These are phyloP conservation scores for Colletotrichum sp. DNA, from an alignment of 2,329 filamentous ascomycete species.

Conservation along the genomic window DNA sequence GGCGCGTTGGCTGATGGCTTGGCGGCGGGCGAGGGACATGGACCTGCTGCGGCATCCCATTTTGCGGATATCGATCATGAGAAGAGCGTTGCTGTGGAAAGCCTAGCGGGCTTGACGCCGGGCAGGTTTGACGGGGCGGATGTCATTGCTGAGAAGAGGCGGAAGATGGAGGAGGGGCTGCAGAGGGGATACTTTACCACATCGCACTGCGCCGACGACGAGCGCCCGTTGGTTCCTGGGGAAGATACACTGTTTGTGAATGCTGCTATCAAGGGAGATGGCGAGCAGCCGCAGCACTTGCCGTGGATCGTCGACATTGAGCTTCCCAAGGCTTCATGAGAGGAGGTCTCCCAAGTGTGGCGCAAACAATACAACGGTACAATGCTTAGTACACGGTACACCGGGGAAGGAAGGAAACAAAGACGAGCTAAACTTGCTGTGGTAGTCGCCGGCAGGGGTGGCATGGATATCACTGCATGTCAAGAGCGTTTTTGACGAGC, in stretches of 20 bases:
- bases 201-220: slow-evolving; percentile 27
- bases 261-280: slow-evolving; percentile 52
- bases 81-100: slow-evolving; percentile 23
- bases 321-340: neutral
- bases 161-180: slow-evolving; percentile 5
- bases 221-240: slow-evolving; percentile 32
- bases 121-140: neutral
- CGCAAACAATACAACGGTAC: neutral
- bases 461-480: neutral
- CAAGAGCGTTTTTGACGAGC: neutral
- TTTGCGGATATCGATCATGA: slow-evolving; percentile 54
- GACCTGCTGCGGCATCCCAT: slow-evolving; percentile 37
- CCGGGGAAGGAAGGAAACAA: neutral
- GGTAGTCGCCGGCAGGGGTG: neutral
- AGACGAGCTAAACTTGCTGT: neutral
- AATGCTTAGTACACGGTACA: neutral
- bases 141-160: neutral
- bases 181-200: slow-evolving; percentile 32
- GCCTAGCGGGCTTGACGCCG: neutral
- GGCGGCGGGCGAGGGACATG: neutral
- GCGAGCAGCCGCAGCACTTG: slow-evolving; percentile 40
- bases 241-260: slow-evolving; percentile 61
- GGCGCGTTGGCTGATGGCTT: neutral
- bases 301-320: slow-evolving; percentile 2
- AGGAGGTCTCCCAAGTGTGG: neutral